Evolutionary conservation across 768 basidiomycete species (phyloP), one percentile per base, ranked within the genome.

Genomic region (Termitomyces sp.): DNA sequence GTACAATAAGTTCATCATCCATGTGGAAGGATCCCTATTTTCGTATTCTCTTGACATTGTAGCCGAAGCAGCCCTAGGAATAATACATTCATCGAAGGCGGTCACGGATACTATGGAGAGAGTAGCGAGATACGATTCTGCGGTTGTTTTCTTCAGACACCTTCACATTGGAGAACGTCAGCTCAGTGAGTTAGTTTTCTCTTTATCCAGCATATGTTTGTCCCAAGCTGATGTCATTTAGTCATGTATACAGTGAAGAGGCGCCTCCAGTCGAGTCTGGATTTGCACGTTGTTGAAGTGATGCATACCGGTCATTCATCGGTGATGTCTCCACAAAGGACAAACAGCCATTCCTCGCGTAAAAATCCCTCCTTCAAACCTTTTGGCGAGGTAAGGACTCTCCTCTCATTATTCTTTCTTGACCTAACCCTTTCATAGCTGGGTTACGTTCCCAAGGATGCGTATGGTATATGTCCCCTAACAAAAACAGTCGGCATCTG

Each of bases 1-100:
- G 0, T 85, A 81, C 67, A 84, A 88, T 66, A 86, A 83, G 62
- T 77, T 94, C 54, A 67, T 93, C 40, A 74, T 93, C 3, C 84
- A 87, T 40, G 73, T 76, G 14, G 85, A 88, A 51, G 71, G 69
- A 10, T 74, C 76, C 1, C 70, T 94, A 3, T 60, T 80, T 21
- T 78, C 87, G 0, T 93, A 89, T 64, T 85, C 88, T 0, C 75
- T 92, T 9, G 87, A 90, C 56, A 66, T 84, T n/a, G 70, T 92
- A 43, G 83, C 80, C 0, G 81, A 82, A 23, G 77, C 86, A 11
- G 80, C 78, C 8, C 70, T 77, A 30, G 82, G 79, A 1, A 71
- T 81, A 56, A 67, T 78, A 0, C 72, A 81, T 14, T 61, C 52
- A 12, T 54, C 69, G 9, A 71, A 76, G 54, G 71, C 71, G 1